phyloP scores from a whole-genome alignment of 441 rosid species.

The Kokia cookei region DNA sequence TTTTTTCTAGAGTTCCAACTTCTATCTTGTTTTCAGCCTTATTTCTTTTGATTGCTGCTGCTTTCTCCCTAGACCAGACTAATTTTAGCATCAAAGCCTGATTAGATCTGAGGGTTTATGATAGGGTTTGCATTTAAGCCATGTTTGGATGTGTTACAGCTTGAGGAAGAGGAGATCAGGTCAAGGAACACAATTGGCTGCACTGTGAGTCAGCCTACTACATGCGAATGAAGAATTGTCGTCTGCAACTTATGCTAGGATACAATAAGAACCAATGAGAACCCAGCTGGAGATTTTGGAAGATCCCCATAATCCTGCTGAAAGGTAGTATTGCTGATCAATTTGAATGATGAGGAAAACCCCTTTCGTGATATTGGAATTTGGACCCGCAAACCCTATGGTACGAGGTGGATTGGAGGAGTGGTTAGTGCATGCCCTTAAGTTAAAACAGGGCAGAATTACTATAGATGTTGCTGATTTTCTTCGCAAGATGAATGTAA shows the following conservation, averaged over 20 bases:
- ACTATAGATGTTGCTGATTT: not conserved
- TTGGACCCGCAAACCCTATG: not conserved
- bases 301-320: too few relatives aligned
- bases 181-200: too few relatives aligned
- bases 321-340: too few relatives aligned
- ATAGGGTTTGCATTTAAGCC: not conserved
- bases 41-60: not conserved
- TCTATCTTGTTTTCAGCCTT: not conserved
- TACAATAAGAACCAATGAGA: too few relatives aligned
- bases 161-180: too few relatives aligned
- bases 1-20: not conserved
- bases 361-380: not conserved
- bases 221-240: too few relatives aligned
- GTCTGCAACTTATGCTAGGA: too few relatives aligned
- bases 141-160: not conserved
- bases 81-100: not conserved
- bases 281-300: too few relatives aligned
- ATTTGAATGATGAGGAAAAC: not conserved
- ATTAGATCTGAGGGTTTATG: not conserved
- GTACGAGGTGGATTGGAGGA: not conserved
- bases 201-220: too few relatives aligned
- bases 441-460: not conserved
- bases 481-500: not conserved
- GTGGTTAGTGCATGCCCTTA: not conserved
- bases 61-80: not conserved